phyloP scores from a whole-genome alignment of 176 grass and related monocot species.

The Carex scoparia region DNA sequence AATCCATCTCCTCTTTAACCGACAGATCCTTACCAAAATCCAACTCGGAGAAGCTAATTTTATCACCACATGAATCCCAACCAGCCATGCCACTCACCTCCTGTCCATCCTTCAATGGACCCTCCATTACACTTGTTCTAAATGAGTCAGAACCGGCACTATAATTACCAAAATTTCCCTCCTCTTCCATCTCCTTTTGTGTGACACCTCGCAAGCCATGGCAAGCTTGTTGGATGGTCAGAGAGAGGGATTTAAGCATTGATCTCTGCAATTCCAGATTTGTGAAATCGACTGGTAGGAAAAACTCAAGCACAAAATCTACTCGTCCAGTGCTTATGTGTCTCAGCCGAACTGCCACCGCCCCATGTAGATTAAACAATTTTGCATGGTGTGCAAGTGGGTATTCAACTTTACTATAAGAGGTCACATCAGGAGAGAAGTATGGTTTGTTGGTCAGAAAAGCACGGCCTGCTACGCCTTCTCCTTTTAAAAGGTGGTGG shows the following conservation, averaged over 20 bases:
- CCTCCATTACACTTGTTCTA: constrained; percentile 47
- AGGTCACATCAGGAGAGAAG: constrained; percentile 55
- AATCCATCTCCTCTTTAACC: constrained; percentile 27
- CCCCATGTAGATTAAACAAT: constrained; percentile 65
- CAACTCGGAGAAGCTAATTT: constrained; percentile 42
- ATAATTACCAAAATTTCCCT: constrained; percentile 38
- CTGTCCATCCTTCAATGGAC: constrained; percentile 37
- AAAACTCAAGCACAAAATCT: constrained; percentile 92
- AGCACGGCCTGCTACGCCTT: constrained; percentile 78
- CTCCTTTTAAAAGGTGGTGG: constrained; percentile 85
- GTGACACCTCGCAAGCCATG: constrained; percentile 48
- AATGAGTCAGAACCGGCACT: constrained; percentile 28
- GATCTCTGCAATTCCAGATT: constrained; percentile 42
- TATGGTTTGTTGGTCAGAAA: constrained; percentile 79
- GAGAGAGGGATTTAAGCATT: constrained; percentile 73
- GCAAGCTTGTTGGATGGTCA: constrained; percentile 56
- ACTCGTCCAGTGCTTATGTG: constrained; percentile 42
- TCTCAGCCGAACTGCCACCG: constrained; percentile 66
- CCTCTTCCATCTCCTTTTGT: constrained; percentile 56
- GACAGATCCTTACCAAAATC: constrained; percentile 35
- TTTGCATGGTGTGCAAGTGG: constrained; percentile 89
- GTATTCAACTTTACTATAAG: constrained; percentile 62
- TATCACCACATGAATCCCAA: constrained; percentile 39
- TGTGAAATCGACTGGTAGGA: constrained; percentile 61
- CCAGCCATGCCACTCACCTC: constrained; percentile 56